phyloP scores from a whole-genome alignment of 495 filamentous ascomycete genomes.

The Copromyces sp. region DNA sequence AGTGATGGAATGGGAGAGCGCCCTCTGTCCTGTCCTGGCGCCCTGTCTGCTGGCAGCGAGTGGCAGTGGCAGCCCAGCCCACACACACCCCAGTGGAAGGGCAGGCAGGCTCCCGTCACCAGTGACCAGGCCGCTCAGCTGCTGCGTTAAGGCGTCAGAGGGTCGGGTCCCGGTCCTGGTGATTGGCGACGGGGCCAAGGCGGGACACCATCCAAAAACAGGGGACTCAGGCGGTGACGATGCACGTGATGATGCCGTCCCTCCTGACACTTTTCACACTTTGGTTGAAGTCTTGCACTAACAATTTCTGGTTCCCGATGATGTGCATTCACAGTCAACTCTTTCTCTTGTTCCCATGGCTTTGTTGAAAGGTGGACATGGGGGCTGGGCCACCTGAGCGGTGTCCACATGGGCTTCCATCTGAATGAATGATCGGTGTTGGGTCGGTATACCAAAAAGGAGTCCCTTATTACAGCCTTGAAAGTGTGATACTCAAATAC shows the following conservation, averaged over 20 bases:
- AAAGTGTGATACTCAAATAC: too few species aligned
- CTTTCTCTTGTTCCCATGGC: neutral
- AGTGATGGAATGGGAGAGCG: slow-evolving; percentile 13
- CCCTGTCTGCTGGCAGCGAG: neutral
- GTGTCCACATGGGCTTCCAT: neutral
- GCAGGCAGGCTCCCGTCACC: neutral
- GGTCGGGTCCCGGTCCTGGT: slow-evolving; percentile 10
- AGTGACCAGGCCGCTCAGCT: slow-evolving; percentile 6
- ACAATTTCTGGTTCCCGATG: neutral
- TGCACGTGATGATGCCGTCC: slow-evolving; percentile 3
- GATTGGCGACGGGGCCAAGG: slow-evolving; percentile 3
- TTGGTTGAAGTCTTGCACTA: neutral
- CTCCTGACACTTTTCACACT: neutral
- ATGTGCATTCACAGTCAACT: neutral
- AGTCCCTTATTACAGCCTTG: too few species aligned
- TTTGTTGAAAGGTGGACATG: neutral
- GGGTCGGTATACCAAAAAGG: neutral
- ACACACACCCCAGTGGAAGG: neutral
- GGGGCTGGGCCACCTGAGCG: neutral
- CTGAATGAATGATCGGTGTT: neutral
- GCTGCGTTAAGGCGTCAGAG: slow-evolving; percentile 27
- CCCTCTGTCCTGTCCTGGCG: neutral
- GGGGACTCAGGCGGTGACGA: slow-evolving; percentile 1
- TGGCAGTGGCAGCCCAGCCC: neutral
- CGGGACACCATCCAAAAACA: neutral